phyloP scores from a whole-genome alignment of 208 protist species.

The Leishmania tarentolae region DNA sequence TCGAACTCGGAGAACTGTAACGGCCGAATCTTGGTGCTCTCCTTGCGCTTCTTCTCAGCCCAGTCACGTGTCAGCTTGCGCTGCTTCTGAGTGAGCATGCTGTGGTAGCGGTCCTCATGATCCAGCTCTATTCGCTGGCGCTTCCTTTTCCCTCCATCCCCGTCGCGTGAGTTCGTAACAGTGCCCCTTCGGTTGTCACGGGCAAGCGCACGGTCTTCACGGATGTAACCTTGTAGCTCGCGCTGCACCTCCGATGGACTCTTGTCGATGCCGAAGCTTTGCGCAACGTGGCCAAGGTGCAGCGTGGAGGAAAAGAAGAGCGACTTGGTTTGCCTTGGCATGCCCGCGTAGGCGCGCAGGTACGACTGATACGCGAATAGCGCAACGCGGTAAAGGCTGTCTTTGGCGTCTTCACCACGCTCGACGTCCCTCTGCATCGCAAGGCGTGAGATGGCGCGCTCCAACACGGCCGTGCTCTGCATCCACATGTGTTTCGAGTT shows the following conservation, averaged over 20 bases:
- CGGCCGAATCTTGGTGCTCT: conserved; percentile 58
- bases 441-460: conserved; percentile 92
- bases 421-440: conserved; percentile 58
- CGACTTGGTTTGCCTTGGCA: conserved; percentile 48
- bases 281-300: conserved; percentile 95
- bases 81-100: conserved; percentile 80
- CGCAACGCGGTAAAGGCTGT: conserved; percentile 96
- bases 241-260: conserved; percentile 83
- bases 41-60: conserved; percentile 62
- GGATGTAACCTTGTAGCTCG: conserved; percentile 59
- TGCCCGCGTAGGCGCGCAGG: conserved; percentile 96
- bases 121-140: conserved; percentile 69
- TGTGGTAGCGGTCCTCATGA: conserved; percentile 78
- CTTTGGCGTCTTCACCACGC: conserved; percentile 40
- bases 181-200: conserved; percentile 63
- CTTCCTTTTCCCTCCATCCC: conserved; percentile 33
- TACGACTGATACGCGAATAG: conserved; percentile 98
- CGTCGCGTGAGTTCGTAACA: conserved; percentile 19
- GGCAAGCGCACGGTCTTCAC: conserved; percentile 66
- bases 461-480: conserved; percentile 88
- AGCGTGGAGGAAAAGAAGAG: conserved; percentile 87
- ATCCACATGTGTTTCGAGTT: conserved; percentile 95
- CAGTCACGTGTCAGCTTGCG: conserved; percentile 80
- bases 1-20: conserved; percentile 87
- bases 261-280: conserved; percentile 91